These are phyloP conservation scores for Plasmodium cynomolgi DNA, from an alignment of 169 alveolate species.

Conservation along the genomic window DNA sequence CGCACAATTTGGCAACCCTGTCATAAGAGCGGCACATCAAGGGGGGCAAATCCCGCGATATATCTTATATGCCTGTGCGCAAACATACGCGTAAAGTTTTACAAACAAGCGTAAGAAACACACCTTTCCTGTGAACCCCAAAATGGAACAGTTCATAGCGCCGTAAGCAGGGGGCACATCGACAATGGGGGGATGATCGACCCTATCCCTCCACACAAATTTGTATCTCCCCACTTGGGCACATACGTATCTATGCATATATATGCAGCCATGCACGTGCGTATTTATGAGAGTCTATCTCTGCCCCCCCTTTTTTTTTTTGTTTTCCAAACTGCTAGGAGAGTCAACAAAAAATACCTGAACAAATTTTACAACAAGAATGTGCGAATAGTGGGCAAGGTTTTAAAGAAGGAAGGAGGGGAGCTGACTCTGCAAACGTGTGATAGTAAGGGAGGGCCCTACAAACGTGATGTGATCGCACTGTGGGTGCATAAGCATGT, in stretches of 20 bases:
- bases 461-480: not conserved
- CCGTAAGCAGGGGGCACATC: constrained; percentile 39
- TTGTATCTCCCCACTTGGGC: not conserved
- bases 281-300: not conserved
- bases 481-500: not conserved
- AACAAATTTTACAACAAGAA: constrained; percentile 63
- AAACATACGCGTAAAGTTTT: not conserved
- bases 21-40: not conserved
- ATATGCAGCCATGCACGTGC: not conserved
- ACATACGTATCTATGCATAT: not conserved
- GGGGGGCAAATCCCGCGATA: not conserved
- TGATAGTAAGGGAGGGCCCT: constrained; percentile 28
- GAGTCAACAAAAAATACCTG: constrained; percentile 62
- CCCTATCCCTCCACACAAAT: not conserved
- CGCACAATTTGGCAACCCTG: not conserved
- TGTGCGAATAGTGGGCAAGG: constrained; percentile 71
- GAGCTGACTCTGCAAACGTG: constrained; percentile 41
- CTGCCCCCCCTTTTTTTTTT: not conserved
- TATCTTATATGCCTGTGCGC: not conserved
- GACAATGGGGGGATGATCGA: constrained; percentile 5
- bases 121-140: not conserved
- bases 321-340: constrained; percentile 20
- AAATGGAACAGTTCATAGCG: constrained; percentile 72
- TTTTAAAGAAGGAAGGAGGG: constrained; percentile 61
- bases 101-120: not conserved